phyloP scores from a whole-genome alignment of 352 stramenopile species.

The Peronospora tabacina region DNA sequence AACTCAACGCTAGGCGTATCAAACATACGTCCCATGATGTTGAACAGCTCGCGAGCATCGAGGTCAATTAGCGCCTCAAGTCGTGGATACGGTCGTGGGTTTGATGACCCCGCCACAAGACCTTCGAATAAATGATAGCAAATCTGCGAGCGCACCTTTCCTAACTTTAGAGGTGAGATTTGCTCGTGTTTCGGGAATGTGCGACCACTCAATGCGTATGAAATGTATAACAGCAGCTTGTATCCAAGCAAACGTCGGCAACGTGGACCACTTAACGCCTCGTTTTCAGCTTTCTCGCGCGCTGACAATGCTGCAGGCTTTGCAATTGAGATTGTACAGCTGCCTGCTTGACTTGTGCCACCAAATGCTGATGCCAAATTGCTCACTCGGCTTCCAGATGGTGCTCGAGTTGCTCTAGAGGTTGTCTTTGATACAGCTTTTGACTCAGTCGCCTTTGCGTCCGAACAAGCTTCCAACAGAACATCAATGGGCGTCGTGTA shows the following conservation, averaged over 20 bases:
- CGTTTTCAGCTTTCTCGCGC: slow-evolving; percentile 31
- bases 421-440: slow-evolving; percentile 12
- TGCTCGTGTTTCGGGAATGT: slow-evolving; percentile 83
- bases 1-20: slow-evolving; percentile 81
- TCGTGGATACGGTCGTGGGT: slow-evolving; percentile 59
- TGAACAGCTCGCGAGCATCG: slow-evolving; percentile 74
- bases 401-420: slow-evolving; percentile 19
- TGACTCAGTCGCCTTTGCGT: slow-evolving; percentile 33
- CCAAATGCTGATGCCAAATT: slow-evolving; percentile 63
- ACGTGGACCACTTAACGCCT: slow-evolving; percentile 45
- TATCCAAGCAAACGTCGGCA: slow-evolving; percentile 70
- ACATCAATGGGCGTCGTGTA: slow-evolving; percentile 89
- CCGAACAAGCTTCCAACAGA: slow-evolving; percentile 72
- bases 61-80: slow-evolving; percentile 71
- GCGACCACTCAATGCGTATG: slow-evolving; percentile 85
- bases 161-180: slow-evolving; percentile 55
- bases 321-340: slow-evolving; percentile 29
- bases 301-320: slow-evolving; percentile 26
- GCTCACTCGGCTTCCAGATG: slow-evolving; percentile 43
- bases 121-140: slow-evolving; percentile 85
- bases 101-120: slow-evolving; percentile 27
- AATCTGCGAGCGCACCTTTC: slow-evolving; percentile 68
- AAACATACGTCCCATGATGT: slow-evolving; percentile 73
- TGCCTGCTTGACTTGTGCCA: slow-evolving; percentile 31
- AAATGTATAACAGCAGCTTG: slow-evolving; percentile 88